phyloP scores from a whole-genome alignment of 108 stramenopile species.

The Nitzschia putrida region DNA sequence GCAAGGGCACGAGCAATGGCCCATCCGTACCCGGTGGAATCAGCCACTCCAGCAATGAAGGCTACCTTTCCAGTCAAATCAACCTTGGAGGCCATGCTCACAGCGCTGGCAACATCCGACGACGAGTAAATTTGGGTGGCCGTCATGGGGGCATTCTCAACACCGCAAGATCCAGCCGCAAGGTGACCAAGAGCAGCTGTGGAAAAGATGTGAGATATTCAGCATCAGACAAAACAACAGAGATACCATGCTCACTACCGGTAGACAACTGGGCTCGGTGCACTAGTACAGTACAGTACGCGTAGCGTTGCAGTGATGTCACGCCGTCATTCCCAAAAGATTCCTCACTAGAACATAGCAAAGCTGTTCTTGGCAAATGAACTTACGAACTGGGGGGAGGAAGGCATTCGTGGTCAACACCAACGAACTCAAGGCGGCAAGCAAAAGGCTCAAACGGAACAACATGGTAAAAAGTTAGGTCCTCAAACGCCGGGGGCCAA shows the following conservation, averaged over 20 bases:
- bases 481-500: neutral
- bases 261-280: no score
- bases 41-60: constrained; percentile 96
- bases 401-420: constrained; percentile 40
- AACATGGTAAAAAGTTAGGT: constrained; percentile 31
- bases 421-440: constrained; percentile 41
- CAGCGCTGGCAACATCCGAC: neutral
- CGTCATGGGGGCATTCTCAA: neutral
- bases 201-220: neutral
- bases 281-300: no score
- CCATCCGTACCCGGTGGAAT: constrained; percentile 98
- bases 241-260: neutral
- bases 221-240: neutral
- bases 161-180: neutral
- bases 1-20: constrained; percentile 95
- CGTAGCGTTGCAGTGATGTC: no score
- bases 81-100: constrained; percentile 56
- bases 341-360: no score
- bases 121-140: no score
- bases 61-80: constrained; percentile 93
- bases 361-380: neutral
- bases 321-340: no score
- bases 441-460: constrained; percentile 42
- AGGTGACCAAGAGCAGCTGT: no score
- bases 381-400: constrained; percentile 46